These are phyloP conservation scores for Phoenix roebelenii DNA, from an alignment of 176 grass and related monocot genomes.

Conservation along the genomic window DNA sequence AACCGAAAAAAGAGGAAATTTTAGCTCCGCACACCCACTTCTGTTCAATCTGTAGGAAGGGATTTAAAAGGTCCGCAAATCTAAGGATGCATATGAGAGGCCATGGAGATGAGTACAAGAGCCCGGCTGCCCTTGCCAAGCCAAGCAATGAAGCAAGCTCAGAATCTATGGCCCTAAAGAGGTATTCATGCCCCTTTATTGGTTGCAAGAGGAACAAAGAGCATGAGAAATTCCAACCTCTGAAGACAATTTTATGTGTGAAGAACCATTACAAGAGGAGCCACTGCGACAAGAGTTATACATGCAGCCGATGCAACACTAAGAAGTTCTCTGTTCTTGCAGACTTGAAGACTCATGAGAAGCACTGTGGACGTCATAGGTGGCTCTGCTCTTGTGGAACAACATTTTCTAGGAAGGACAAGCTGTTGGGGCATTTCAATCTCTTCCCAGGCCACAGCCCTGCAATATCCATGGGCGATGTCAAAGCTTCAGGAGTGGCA, in stretches of 20 bases:
- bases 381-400: slow-evolving; percentile 78
- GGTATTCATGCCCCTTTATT: slow-evolving; percentile 56
- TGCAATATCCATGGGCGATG: slow-evolving; percentile 36
- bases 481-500: slow-evolving; percentile 19
- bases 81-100: slow-evolving; percentile 89
- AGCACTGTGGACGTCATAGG: slow-evolving; percentile 52
- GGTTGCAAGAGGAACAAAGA: slow-evolving; percentile 78
- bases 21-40: slow-evolving; percentile 69
- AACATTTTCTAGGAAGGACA: slow-evolving; percentile 75
- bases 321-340: slow-evolving; percentile 76
- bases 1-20: slow-evolving; percentile 76
- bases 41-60: slow-evolving; percentile 66
- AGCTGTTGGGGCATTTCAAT: slow-evolving; percentile 62
- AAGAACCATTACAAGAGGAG: slow-evolving; percentile 87
- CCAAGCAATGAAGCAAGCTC: slow-evolving; percentile 30
- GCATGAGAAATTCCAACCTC: slow-evolving; percentile 65
- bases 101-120: slow-evolving; percentile 75
- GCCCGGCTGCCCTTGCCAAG: slow-evolving; percentile 52
- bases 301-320: slow-evolving; percentile 48
- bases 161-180: slow-evolving; percentile 30
- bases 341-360: slow-evolving; percentile 71
- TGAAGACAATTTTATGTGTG: slow-evolving; percentile 71
- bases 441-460: slow-evolving; percentile 69
- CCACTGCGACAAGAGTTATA: slow-evolving; percentile 66
- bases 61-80: slow-evolving; percentile 77